A percentile compares a stretch with the other conserved stretches of the same genome.
Conservation (phyloP, 495 filamentous ascomycete genomes). For the Xylaria nigripes region DNA sequence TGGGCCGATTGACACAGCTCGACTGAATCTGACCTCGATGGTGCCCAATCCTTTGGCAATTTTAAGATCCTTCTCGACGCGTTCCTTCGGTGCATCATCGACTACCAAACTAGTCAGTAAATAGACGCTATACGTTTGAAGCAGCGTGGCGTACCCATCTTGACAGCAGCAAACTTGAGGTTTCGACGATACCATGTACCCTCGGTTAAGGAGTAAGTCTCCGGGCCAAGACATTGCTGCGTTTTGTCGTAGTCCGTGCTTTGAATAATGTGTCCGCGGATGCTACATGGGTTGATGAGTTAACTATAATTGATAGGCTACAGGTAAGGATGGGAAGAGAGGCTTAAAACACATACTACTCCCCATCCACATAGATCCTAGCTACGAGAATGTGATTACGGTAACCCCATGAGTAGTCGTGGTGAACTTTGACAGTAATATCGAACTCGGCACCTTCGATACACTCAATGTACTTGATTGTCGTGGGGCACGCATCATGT, state of each 20-base stretch:
- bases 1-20: background rate
- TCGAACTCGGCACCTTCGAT: constrained; percentile 20
- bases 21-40: constrained; percentile 18
- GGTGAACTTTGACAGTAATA: constrained; percentile 4
- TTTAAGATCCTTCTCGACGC: constrained; percentile 22
- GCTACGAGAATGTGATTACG: constrained; percentile 1
- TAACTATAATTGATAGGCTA: background rate
- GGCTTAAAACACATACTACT: background rate
- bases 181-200: background rate
- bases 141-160: constrained; percentile 15
- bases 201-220: background rate
- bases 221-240: background rate
- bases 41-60: constrained; percentile 14
- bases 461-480: constrained; percentile 28
- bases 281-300: background rate
- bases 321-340: background rate
- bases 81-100: constrained; percentile 18
- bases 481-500: background rate
- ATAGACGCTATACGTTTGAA: background rate
- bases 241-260: background rate
- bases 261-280: background rate
- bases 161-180: constrained; percentile 19
- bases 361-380: background rate
- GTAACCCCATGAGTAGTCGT: constrained; percentile 8
- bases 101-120: constrained; percentile 14